Base-by-base conservation (phyloP, 2,329 filamentous ascomycete species). In the Neonectria sp. region DNA sequence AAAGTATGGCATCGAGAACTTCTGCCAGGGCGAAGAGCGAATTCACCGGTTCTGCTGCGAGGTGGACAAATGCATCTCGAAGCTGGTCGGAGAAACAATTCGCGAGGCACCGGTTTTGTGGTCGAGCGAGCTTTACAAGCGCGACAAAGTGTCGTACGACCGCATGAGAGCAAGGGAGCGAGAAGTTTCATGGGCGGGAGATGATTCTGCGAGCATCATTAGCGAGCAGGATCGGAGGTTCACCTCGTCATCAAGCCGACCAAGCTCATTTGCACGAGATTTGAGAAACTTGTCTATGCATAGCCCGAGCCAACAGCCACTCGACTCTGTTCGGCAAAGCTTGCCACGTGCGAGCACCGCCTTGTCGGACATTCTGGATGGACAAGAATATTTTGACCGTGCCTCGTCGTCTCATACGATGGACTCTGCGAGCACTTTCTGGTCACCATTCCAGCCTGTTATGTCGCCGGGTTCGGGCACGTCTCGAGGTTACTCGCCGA, bases 1-100 rank as follows among this genome's bases (percentile, higher is more conserved):
- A 55, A 90, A 93, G 72, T 92, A 91, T 70, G 90, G 91, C 15
- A 92, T 98, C 35, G 94, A 97, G 78, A 97, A 97, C 76, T 95
- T 98, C 73, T 99, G 96, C 81, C 92, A 91, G 73, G 96, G 95
- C 6, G 96, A 99, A 79, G 96, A 99, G 81, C 86, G 96, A 57
- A 95, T 99, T 40, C 96, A 98, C 78, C 91, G 95, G 12, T 96
- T 99, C 79, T 96, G 92, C 77, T 93, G 95, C 71, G 96, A 98
- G 78, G 89, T 98, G 31, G 93, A 95, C 74, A 92, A 90, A 68
- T 97, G 94, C 76, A 92, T 97, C 70, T 92, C 90, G 72, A 95
- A 94, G 77, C 85, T 98, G 8, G 92, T 97, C 33, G 94, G 94
- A 31, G 93, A 97, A 67, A 94, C 90, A 52, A 91, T 97, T 68